Base-by-base conservation (phyloP, 129 eudicot species). In the Cynara cardunculus region DNA sequence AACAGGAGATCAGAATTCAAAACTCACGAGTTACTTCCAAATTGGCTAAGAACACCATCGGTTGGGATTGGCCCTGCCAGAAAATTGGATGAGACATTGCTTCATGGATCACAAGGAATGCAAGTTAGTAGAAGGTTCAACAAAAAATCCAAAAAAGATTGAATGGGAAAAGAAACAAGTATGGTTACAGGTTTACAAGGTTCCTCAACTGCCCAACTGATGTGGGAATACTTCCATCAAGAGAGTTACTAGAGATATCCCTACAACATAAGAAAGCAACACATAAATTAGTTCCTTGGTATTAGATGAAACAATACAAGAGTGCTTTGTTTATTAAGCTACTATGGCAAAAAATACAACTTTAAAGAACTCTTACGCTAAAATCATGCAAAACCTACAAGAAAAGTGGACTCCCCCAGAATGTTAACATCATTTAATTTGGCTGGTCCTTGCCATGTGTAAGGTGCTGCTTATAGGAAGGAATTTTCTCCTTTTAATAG, bases 241-340 rank as follows among this genome's bases (percentile, higher is more conserved):
- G 97, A 85, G 97, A 90, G 88, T 95, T 95, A 88, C 99, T 92
- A 69, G 99, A 95, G 24, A 95, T 85, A 88, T 95, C 99, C 83
- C 99, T 95, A 86, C 68, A 82, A 64, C 74, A 77, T 68, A 81
- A 64, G 67, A 18, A 70, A 74, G 34, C 76, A 78, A 49, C 49
- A 59, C 53, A 21, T 24, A 71, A 19, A 49, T 69, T 75, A 75
- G 64, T 39, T 37, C 53, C 53, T 39, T n/a, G 62, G 28, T 73
- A 19, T 18, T 11, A 11, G 65, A 62, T 62, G 27, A 62, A 62
- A 62, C 69, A 62, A n/a, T 62, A 21, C 69, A 62, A 62, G 69
- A 62, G 14, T 62, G 11, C 24, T 62, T 53, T 53, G 62, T 49
- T 49, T 49, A 9, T 53, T 53, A 53, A 13, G 64, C 64, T 16